Evolutionary conservation across 2,329 filamentous ascomycete species (phyloP).

Genomic region (Dothideomycetes sp.): DNA sequence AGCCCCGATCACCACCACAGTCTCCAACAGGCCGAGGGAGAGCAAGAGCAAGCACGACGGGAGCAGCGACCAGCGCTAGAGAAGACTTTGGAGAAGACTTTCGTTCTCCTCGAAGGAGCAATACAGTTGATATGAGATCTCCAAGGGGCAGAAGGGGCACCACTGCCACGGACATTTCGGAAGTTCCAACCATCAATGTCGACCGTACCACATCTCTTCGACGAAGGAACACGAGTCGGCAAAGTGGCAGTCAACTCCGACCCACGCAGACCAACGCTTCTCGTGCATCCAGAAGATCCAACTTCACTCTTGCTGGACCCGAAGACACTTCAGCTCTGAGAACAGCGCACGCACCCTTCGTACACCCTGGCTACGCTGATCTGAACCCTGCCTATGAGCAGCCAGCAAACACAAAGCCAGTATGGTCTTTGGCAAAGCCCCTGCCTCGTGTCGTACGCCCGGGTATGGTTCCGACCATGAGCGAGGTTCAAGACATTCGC

Average conservation of each 20-base stretch:
- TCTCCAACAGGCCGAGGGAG: neutral
- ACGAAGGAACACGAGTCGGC: neutral
- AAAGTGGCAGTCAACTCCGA: neutral
- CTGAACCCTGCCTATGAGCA: conserved; percentile 5
- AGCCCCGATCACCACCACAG: neutral
- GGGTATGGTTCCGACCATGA: conserved; percentile 25
- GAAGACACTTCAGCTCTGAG: neutral
- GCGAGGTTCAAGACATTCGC: conserved; percentile 22
- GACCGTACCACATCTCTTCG: neutral
- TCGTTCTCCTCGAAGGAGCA: neutral
- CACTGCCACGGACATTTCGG: too few species aligned
- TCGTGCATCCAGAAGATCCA: neutral
- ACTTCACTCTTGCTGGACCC: neutral
- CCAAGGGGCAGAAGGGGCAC: neutral
- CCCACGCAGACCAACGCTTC: neutral
- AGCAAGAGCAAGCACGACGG: neutral
- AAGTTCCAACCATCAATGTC: neutral
- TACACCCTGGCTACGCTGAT: neutral
- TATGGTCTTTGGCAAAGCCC: conserved; percentile 3
- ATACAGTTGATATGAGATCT: neutral
- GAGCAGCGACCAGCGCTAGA: too few species aligned
- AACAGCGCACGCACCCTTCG: conserved; percentile 13
- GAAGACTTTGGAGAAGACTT: neutral
- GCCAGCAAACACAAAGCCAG: neutral
- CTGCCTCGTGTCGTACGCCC: conserved; percentile 2